Percentiles rank a stretch among this genome's conserved stretches.
Evolutionary conservation across 2,329 filamentous ascomycete species (phyloP).

Genomic region (Aspergillus ibericus): DNA sequence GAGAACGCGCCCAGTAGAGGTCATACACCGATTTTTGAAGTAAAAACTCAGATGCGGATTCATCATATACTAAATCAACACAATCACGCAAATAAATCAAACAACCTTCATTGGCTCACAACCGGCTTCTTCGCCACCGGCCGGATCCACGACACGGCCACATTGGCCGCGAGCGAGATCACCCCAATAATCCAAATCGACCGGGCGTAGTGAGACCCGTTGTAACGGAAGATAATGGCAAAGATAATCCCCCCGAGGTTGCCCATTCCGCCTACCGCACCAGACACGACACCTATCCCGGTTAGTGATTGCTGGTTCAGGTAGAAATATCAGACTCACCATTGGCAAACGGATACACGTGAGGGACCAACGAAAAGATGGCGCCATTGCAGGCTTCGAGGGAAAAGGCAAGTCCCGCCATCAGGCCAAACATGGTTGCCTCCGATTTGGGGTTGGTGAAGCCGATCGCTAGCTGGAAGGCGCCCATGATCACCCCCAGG

Average conservation of each 20-base stretch:
- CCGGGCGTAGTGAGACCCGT: conserved; percentile 65
- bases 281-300: conserved; percentile 61
- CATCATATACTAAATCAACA: too few relatives aligned
- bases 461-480: conserved; percentile 64
- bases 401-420: conserved; percentile 77
- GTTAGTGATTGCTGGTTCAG: not conserved
- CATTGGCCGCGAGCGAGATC: conserved; percentile 69
- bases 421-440: conserved; percentile 70
- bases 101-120: conserved; percentile 12
- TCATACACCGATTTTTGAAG: too few relatives aligned
- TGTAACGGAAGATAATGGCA: conserved; percentile 78
- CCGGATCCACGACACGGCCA: conserved; percentile 64
- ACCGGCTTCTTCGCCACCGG: conserved; percentile 58
- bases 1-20: too few relatives aligned
- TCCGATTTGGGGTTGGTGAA: conserved; percentile 62
- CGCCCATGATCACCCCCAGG: conserved; percentile 57
- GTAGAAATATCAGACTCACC: conserved; percentile 48
- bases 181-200: conserved; percentile 81
- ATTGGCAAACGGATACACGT: conserved; percentile 81
- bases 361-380: conserved; percentile 82
- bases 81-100: too few relatives aligned
- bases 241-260: conserved; percentile 86
- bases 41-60: not conserved
- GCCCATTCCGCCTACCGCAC: conserved; percentile 74
- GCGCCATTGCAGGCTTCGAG: conserved; percentile 82